Conservation (phyloP, 2,329 filamentous ascomycete species). For the Aspergillus neotritici region DNA sequence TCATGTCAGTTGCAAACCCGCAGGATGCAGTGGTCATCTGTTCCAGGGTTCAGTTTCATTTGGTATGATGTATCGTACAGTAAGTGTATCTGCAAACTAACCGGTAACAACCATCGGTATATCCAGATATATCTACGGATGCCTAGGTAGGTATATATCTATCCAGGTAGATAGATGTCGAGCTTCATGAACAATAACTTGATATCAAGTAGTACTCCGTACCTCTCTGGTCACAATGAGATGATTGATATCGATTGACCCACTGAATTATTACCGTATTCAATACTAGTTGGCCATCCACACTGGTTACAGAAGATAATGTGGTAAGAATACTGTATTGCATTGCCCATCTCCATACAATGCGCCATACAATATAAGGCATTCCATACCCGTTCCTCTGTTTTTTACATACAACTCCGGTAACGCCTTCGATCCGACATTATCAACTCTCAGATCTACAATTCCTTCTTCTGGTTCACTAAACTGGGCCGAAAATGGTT, state of each 20-base stretch:
- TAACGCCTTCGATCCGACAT: conserved; percentile 9
- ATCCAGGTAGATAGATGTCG: too few species aligned
- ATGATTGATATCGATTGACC: too few species aligned
- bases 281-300: too few species aligned
- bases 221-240: too few species aligned
- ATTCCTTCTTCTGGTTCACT: conserved; percentile 2
- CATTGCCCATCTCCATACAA: too few species aligned
- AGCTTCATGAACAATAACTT: too few species aligned
- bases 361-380: too few species aligned
- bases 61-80: conserved; percentile 10
- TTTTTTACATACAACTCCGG: background rate
- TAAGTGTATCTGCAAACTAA: conserved; percentile 9
- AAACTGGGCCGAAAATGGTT: background rate
- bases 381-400: background rate
- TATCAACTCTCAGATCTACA: conserved; percentile 12
- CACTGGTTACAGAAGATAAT: too few species aligned
- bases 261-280: too few species aligned
- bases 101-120: background rate
- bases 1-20: conserved; percentile 17
- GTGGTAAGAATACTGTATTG: too few species aligned
- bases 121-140: background rate
- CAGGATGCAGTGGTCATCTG: conserved; percentile 19
- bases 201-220: too few species aligned
- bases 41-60: conserved; percentile 7
- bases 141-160: background rate